Base-by-base conservation (phyloP, 768 basidiomycete genomes). In the Cantharellus cinnabarinus region DNA sequence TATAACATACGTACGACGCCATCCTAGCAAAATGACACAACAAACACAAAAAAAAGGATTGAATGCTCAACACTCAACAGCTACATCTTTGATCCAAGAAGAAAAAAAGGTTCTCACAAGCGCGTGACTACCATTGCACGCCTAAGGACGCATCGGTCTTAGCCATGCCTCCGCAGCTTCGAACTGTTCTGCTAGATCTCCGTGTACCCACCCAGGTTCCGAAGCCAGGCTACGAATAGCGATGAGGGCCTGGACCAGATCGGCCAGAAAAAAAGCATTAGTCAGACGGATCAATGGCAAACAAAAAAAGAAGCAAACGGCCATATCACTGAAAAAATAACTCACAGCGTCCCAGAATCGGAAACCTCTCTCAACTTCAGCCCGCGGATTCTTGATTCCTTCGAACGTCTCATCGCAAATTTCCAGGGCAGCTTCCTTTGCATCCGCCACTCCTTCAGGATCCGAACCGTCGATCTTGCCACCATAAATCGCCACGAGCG, bases 331-430 rank as follows among this genome's bases (percentile, higher is more conserved):
- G 7, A 38, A 57, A 60, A 59, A 50, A 42, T 42, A 7, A 79
- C 90, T 73, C 68, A 95, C 93, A 71, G 93, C 78, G 69, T 97
- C 90, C 94, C 94, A 99, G 76, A 98, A 99, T 66, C 94, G 76
- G 76, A 99, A 97, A 3, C 94, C 94, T 56, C 94, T 74, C 71
- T 95, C 90, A 60, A 99, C 85, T 75, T 98, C 94, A 62, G 73
- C 73, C 71, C 83, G 81, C 2, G 93, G 89, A 60, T 67, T 70
- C 75, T 91, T 94, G 64, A 99, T 88, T 29, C 88, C 90, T 20
- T 65, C 65, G 76, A 98, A 97, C 59, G 87, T 90, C 67, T 91
- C 85, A 66, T 97, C 91, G 68, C 93, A 86, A 64, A 94, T 82
- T 63, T 85, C 86, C 50, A 97, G 77, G 53, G 91, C 91, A 75